These are phyloP conservation scores for Hericium rajendrae DNA, from an alignment of 768 basidiomycete genomes.

Conservation along the genomic window DNA sequence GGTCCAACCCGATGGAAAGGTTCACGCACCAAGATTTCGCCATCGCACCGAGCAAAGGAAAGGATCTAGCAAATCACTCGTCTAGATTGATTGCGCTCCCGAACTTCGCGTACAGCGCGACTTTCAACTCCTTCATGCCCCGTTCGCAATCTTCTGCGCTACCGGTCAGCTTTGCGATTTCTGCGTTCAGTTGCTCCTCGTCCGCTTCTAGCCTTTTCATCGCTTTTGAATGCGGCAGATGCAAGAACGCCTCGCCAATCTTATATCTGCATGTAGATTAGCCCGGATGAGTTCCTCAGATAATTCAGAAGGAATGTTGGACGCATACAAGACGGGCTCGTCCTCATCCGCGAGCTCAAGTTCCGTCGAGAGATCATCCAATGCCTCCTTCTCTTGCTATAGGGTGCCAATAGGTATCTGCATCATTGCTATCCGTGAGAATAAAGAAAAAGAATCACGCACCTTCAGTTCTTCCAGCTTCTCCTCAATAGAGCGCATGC, in stretches of 20 bases:
- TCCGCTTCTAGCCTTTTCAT: constrained; percentile 64
- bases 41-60: no score
- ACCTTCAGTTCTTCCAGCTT: constrained; percentile 71
- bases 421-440: not conserved
- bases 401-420: not conserved
- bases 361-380: constrained; percentile 82
- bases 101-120: constrained; percentile 81
- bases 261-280: constrained; percentile 51
- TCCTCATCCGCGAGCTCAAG: constrained; percentile 87
- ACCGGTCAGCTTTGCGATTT: constrained; percentile 39
- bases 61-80: constrained; percentile 32
- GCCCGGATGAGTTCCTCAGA: not conserved
- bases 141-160: constrained; percentile 57
- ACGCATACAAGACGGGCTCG: constrained; percentile 59
- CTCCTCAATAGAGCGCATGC: constrained; percentile 62
- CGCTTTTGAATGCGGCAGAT: constrained; percentile 62
- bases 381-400: constrained; percentile 90
- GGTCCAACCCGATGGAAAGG: no score
- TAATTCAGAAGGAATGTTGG: not conserved
- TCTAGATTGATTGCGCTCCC: constrained; percentile 90
- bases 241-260: constrained; percentile 83
- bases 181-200: constrained; percentile 45
- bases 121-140: constrained; percentile 75
- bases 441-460: constrained; percentile 3
- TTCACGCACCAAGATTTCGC: no score